Percentiles rank a stretch among this genome's conserved stretches.
Evolutionary conservation across 176 grass and related monocot genomes (phyloP).

Genomic region (Pharus latifolius): DNA sequence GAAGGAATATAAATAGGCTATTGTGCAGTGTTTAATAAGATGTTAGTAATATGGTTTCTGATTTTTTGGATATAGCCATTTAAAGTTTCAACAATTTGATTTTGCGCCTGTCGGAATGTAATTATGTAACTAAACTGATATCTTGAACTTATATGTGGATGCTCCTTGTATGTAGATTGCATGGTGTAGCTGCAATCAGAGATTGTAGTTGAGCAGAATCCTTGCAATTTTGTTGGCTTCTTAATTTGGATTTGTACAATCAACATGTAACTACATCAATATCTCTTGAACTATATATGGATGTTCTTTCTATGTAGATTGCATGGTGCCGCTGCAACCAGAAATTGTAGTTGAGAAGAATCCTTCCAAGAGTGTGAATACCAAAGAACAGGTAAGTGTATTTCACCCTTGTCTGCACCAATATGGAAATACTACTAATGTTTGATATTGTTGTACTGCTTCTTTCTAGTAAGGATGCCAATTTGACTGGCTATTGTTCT

Average conservation of each 20-base stretch:
- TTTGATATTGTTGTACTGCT: slow-evolving; percentile 20
- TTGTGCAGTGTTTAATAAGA: not conserved
- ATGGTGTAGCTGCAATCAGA: slow-evolving; percentile 14
- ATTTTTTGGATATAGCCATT: not conserved
- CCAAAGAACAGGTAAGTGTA: slow-evolving; percentile 43
- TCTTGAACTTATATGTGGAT: not conserved
- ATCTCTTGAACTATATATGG: no score
- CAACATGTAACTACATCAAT: not conserved
- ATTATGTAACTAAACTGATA: not conserved
- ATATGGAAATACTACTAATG: not conserved
- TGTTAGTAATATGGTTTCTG: not conserved
- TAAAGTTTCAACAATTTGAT: not conserved
- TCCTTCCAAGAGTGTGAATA: slow-evolving; percentile 24
- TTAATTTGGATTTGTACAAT: no score
- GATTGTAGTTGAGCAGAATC: slow-evolving; percentile 38
- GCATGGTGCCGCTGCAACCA: slow-evolving; percentile 6
- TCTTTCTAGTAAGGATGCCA: slow-evolving; percentile 40
- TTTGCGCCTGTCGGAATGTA: not conserved
- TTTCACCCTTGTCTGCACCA: not conserved
- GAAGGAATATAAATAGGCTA: not conserved
- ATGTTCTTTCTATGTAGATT: slow-evolving; percentile 18
- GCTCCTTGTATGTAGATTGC: slow-evolving; percentile 15
- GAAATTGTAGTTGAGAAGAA: slow-evolving; percentile 42
- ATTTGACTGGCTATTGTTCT: not conserved
- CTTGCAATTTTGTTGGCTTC: no score